These are phyloP conservation scores for Fusarium illudens DNA, from an alignment of 2,329 filamentous ascomycete species.

Conservation along the genomic window DNA sequence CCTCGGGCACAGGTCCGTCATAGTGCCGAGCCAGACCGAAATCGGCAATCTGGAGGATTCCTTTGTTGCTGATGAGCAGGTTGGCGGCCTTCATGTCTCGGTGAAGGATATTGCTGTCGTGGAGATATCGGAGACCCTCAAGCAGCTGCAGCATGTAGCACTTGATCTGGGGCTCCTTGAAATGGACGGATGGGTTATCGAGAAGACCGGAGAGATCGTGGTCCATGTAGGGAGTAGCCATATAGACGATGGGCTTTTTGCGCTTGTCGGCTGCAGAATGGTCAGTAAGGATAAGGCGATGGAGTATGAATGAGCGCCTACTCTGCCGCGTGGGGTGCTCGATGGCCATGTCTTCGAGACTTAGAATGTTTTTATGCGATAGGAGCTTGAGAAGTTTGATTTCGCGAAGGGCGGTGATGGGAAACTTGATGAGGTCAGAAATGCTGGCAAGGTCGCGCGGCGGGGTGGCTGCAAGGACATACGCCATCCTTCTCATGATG, in stretches of 20 bases:
- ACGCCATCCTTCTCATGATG: conserved; percentile 98
- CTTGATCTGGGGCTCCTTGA: conserved; percentile 92
- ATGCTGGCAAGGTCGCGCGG: not conserved
- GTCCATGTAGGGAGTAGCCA: conserved; percentile 99
- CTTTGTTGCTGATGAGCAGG: conserved; percentile 92
- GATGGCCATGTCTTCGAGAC: conserved; percentile 94
- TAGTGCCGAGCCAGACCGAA: conserved; percentile 95
- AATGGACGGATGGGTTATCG: conserved; percentile 89
- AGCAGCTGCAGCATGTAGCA: conserved; percentile 96
- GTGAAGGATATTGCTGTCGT: conserved; percentile 89
- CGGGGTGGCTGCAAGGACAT: conserved; percentile 45
- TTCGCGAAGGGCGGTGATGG: conserved; percentile 96
- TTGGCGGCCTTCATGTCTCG: conserved; percentile 99
- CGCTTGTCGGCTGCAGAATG: conserved; percentile 72
- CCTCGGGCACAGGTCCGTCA: conserved; percentile 80
- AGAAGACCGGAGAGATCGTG: conserved; percentile 97
- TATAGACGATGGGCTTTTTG: conserved; percentile 90
- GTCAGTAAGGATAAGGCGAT: conserved; percentile 11
- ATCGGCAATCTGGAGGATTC: conserved; percentile 94
- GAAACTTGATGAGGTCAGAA: conserved; percentile 67
- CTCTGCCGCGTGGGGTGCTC: conserved; percentile 74
- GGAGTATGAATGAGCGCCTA: conserved; percentile 46
- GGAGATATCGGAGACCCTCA: conserved; percentile 87
- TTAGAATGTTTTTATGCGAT: conserved; percentile 88
- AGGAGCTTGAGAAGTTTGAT: conserved; percentile 97